A percentile compares a stretch with the other conserved stretches of the same genome.
These are phyloP conservation scores for Paecilomyces dactylethromorphus DNA, from an alignment of 2,329 filamentous ascomycete species.

Conservation along the genomic window DNA sequence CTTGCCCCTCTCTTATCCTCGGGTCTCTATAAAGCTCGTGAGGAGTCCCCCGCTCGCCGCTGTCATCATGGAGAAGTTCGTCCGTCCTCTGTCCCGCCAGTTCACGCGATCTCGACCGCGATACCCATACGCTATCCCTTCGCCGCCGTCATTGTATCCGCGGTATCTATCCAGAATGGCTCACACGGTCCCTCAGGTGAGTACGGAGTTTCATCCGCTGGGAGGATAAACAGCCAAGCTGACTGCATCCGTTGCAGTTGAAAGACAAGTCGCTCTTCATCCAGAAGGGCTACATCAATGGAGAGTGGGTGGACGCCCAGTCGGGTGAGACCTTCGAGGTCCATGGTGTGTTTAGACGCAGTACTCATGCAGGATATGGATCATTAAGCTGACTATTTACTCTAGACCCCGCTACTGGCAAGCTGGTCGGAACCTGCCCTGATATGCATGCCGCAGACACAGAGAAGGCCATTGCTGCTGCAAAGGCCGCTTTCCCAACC, in stretches of 20 bases:
- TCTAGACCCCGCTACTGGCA: conserved; percentile 73
- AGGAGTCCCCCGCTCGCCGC: conserved; percentile 2
- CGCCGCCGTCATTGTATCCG: conserved; percentile 18
- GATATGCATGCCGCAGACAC: conserved; percentile 74
- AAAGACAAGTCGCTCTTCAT: conserved; percentile 79
- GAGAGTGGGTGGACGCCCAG: conserved; percentile 79
- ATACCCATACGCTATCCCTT: conserved; percentile 30
- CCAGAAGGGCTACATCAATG: conserved; percentile 79
- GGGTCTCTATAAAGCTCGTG: conserved; percentile 1
- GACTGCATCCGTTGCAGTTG: conserved; percentile 44
- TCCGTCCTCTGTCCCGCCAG: conserved; percentile 30
- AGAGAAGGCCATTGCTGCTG: conserved; percentile 75
- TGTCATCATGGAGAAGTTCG: conserved; percentile 25
- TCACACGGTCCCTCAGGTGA: conserved; percentile 34
- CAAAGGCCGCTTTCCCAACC: conserved; percentile 59
- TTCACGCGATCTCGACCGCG: conserved; percentile 26
- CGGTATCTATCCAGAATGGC: conserved; percentile 36
- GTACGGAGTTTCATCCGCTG: conserved; percentile 4
- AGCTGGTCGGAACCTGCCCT: conserved; percentile 73
- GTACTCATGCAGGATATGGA: background rate
- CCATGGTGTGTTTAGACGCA: conserved; percentile 46
- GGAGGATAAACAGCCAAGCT: conserved; percentile 4
- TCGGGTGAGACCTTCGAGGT: conserved; percentile 92
- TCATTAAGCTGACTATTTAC: background rate
- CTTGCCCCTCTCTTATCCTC: conserved; percentile 6